These are phyloP conservation scores for Verbascum thapsus DNA, from an alignment of 257 asterid genomes.

Conservation along the genomic window DNA sequence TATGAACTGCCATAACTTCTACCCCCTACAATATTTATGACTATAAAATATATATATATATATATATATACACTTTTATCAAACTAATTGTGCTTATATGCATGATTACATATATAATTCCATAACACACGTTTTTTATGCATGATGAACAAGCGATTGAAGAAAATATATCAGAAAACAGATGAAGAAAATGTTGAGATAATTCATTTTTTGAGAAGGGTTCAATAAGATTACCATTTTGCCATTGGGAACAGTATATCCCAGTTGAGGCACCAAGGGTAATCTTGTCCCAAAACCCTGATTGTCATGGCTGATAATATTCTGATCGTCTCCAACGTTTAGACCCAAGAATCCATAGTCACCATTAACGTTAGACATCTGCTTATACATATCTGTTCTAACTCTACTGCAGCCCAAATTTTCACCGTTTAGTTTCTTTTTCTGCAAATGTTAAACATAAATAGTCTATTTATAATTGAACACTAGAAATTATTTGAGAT, in stretches of 20 bases:
- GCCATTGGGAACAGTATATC: slow-evolving; percentile 26
- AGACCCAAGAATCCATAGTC: slow-evolving; percentile 37
- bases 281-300: slow-evolving; percentile 19
- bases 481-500: too few relatives aligned
- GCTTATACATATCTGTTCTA: slow-evolving; percentile 21
- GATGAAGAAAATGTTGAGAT: too few relatives aligned
- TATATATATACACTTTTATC: too few relatives aligned
- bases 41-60: too few relatives aligned
- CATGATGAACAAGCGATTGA: too few relatives aligned
- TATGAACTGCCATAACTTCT: too few relatives aligned
- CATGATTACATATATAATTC: too few relatives aligned
- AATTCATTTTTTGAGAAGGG: too few relatives aligned
- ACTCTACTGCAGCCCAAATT: slow-evolving; percentile 29
- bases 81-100: too few relatives aligned
- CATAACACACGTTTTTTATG: too few relatives aligned
- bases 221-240: slow-evolving; percentile 31
- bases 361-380: slow-evolving; percentile 16
- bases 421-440: slow-evolving; percentile 43
- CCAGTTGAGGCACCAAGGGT: slow-evolving; percentile 1
- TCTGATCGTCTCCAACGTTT: slow-evolving; percentile 27
- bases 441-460: slow-evolving; percentile 36
- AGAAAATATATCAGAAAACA: too few relatives aligned
- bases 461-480: too few relatives aligned
- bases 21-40: slow-evolving; percentile 41
- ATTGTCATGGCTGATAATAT: slow-evolving; percentile 23